These are phyloP conservation scores for Candida pseudofarinosa DNA, from an alignment of 805 yeast species.

Conservation along the genomic window DNA sequence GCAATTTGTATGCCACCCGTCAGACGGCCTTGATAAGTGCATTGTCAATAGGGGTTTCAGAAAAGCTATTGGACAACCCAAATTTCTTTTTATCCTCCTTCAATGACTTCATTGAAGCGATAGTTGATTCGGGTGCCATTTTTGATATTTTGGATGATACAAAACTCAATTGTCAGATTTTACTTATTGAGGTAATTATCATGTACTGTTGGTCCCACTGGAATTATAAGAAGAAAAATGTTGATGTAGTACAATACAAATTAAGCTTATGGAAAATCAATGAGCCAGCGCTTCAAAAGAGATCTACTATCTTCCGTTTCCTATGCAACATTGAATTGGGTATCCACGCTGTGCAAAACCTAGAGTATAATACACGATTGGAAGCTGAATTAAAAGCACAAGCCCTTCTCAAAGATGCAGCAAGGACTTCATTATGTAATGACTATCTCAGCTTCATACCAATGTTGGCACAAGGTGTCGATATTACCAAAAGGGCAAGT, in stretches of 20 bases:
- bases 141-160: conserved; percentile 23
- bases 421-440: conserved; percentile 17
- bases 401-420: conserved; percentile 14
- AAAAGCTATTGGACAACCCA: conserved; percentile 10
- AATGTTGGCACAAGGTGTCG: conserved; percentile 31
- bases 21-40: conserved; percentile 25
- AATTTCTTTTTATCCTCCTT: conserved; percentile 33
- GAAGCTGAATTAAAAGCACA: conserved; percentile 14
- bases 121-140: conserved; percentile 37
- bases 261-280: conserved; percentile 30
- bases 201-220: conserved; percentile 46
- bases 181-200: conserved; percentile 38
- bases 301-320: conserved; percentile 26
- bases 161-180: conserved; percentile 18
- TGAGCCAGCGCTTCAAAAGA: conserved; percentile 27
- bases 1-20: conserved; percentile 13
- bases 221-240: conserved; percentile 21
- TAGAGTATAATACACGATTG: conserved; percentile 10
- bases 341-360: conserved; percentile 12
- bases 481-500: conserved; percentile 13
- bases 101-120: conserved; percentile 33
- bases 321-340: conserved; percentile 34
- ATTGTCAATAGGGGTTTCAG: conserved; percentile 29
- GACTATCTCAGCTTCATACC: conserved; percentile 31
- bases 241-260: conserved; percentile 12